Evolutionary conservation across 345 rosid species (phyloP).

Genomic region (Eucalyptus viminalis): DNA sequence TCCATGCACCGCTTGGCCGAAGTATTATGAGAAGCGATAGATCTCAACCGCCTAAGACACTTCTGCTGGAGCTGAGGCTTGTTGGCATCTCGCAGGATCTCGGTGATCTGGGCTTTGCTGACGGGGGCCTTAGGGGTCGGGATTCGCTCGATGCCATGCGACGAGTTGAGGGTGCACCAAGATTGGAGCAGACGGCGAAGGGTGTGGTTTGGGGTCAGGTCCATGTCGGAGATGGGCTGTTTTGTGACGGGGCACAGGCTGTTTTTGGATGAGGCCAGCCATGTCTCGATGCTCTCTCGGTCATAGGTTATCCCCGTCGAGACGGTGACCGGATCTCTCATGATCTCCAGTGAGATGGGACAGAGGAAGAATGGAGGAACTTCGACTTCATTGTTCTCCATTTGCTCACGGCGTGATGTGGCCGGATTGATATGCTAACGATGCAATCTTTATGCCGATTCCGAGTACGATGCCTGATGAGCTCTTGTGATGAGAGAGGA

Average conservation of each 20-base stretch:
- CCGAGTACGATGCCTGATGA: neutral
- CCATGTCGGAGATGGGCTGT: constrained; percentile 22
- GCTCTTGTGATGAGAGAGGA: neutral
- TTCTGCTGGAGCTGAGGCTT: constrained; percentile 34
- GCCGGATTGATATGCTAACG: neutral
- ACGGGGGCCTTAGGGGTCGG: constrained; percentile 82
- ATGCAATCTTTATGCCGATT: neutral
- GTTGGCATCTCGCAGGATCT: constrained; percentile 40
- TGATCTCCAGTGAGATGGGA: constrained; percentile 6
- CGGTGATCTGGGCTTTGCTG: constrained; percentile 34
- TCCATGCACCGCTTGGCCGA: constrained; percentile 61
- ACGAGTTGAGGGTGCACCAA: constrained; percentile 90
- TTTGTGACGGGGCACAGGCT: constrained; percentile 37
- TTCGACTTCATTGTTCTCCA: neutral
- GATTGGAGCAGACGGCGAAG: constrained; percentile 80
- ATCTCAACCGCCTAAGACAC: constrained; percentile 40
- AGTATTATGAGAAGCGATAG: constrained; percentile 36
- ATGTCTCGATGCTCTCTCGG: constrained; percentile 6
- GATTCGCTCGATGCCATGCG: constrained; percentile 64
- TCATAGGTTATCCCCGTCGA: constrained; percentile 13
- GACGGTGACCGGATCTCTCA: constrained; percentile 6
- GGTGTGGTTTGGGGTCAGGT: constrained; percentile 74
- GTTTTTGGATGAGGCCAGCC: constrained; percentile 1
- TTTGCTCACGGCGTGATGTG: neutral
- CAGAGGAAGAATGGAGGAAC: constrained; percentile 1